Conservation (phyloP, 805 yeast species). For the Hanseniaspora taiwanica region DNA sequence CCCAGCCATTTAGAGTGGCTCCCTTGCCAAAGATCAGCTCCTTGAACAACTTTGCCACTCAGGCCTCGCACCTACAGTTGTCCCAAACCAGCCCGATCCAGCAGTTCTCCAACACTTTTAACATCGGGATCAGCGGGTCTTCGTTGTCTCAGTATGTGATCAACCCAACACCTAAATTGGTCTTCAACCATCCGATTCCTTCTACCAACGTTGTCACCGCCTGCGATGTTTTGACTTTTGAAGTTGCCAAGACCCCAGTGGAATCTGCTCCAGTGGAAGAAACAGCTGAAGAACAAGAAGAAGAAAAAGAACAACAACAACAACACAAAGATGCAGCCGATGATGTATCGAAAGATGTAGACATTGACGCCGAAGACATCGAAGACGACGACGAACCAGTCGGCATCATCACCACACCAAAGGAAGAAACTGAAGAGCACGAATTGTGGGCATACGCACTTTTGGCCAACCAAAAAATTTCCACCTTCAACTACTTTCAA, state of each 20-base stretch:
- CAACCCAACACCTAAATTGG: conserved; percentile 25
- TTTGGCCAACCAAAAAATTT: conserved; percentile 11
- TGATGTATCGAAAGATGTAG: no score
- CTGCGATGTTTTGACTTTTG: conserved; percentile 13
- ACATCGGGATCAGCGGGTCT: conserved; percentile 23
- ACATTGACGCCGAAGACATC: background rate
- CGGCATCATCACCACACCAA: no score
- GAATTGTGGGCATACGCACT: conserved; percentile 18
- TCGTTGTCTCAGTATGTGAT: conserved; percentile 22
- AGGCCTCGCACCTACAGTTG: conserved; percentile 15
- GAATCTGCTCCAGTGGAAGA: conserved; percentile 2
- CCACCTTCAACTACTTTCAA: conserved; percentile 11
- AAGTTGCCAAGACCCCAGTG: conserved; percentile 4
- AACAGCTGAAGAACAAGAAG: conserved; percentile 2
- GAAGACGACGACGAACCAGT: background rate
- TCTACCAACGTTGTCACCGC: conserved; percentile 23
- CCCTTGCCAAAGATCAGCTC: conserved; percentile 21
- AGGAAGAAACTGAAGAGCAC: conserved; percentile 3
- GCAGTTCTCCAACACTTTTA: conserved; percentile 17
- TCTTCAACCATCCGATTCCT: conserved; percentile 21
- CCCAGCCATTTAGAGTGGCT: conserved; percentile 24
- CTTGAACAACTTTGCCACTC: conserved; percentile 15
- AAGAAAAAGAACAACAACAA: conserved; percentile 3
- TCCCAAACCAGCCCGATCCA: conserved; percentile 12
- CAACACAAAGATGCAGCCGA: no score